phyloP scores from a whole-genome alignment of 2,329 filamentous ascomycete species.

The Graphium sp. region DNA sequence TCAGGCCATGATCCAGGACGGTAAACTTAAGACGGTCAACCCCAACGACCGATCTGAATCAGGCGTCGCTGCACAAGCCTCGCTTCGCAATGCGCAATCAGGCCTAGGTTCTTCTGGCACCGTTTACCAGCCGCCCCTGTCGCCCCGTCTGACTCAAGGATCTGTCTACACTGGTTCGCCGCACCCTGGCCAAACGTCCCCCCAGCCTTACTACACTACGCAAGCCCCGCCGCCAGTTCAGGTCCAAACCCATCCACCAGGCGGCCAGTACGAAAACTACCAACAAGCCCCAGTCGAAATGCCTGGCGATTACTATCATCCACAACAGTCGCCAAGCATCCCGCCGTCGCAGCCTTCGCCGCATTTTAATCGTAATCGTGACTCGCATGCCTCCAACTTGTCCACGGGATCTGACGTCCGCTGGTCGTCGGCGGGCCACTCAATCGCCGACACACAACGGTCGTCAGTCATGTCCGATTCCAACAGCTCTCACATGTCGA shows the following conservation, averaged over 20 bases:
- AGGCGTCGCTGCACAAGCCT: slow-evolving; percentile 2
- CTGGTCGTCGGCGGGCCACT: too few species aligned
- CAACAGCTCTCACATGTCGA: slow-evolving; percentile 4
- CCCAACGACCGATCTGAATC: slow-evolving; percentile 29
- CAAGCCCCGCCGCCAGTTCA: slow-evolving; percentile 17
- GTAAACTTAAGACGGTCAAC: slow-evolving; percentile 42
- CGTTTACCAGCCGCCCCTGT: slow-evolving; percentile 8
- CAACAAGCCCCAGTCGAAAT: slow-evolving; percentile 21
- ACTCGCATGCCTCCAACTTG: too few species aligned
- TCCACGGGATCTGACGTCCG: too few species aligned
- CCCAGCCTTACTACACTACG: slow-evolving; percentile 7
- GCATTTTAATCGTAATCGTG: too few species aligned
- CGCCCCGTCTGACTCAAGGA: slow-evolving; percentile 11
- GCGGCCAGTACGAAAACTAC: slow-evolving; percentile 10
- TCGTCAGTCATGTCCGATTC: too few species aligned
- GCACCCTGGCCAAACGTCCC: slow-evolving; percentile 9
- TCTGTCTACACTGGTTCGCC: slow-evolving; percentile 14
- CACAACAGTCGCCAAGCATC: slow-evolving; percentile 13
- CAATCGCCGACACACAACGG: too few species aligned
- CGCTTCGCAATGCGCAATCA: slow-evolving; percentile 5
- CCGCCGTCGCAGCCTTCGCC: slow-evolving; percentile 15
- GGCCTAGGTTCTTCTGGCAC: not conserved
- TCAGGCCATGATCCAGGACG: slow-evolving; percentile 50
- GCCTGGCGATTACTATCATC: slow-evolving; percentile 30
- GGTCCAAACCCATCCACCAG: slow-evolving; percentile 11